These are phyloP conservation scores for Neocatenulostroma microsporum DNA, from an alignment of 2,329 filamentous ascomycete species.

Conservation along the genomic window DNA sequence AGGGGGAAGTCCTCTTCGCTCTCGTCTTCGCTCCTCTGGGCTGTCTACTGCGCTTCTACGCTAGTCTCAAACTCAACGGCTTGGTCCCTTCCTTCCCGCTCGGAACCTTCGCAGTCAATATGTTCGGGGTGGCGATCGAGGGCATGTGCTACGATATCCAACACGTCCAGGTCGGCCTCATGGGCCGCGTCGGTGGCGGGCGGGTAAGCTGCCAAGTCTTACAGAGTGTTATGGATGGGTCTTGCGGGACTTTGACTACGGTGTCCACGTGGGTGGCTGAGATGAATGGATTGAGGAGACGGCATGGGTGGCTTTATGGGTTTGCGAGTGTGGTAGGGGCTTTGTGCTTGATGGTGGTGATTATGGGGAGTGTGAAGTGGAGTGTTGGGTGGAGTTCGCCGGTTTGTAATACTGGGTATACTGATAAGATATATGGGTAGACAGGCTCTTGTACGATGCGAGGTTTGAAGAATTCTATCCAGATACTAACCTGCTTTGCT, in stretches of 20 bases:
- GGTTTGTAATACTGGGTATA: constrained; percentile 31
- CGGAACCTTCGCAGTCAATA: constrained; percentile 77
- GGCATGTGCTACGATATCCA: constrained; percentile 74
- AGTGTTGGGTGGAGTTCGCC: constrained; percentile 38
- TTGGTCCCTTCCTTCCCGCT: constrained; percentile 63
- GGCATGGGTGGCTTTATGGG: constrained; percentile 63
- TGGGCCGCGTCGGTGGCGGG: constrained; percentile 33
- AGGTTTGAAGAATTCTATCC: no score
- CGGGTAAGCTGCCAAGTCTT: constrained; percentile 38
- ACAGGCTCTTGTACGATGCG: no score
- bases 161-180: constrained; percentile 43
- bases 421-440: constrained; percentile 21
- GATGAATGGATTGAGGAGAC: constrained; percentile 32
- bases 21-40: constrained; percentile 77
- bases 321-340: constrained; percentile 51
- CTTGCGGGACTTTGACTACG: constrained; percentile 42
- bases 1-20: constrained; percentile 65
- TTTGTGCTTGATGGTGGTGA: constrained; percentile 53
- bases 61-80: constrained; percentile 63
- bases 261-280: constrained; percentile 44
- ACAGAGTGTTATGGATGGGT: constrained; percentile 42
- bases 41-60: constrained; percentile 66
- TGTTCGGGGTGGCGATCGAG: constrained; percentile 65
- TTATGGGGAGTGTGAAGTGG: constrained; percentile 73
- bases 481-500: no score